Evolutionary conservation across 2,329 filamentous ascomycete species (phyloP).

Genomic region (Albophoma yamanashiensis): DNA sequence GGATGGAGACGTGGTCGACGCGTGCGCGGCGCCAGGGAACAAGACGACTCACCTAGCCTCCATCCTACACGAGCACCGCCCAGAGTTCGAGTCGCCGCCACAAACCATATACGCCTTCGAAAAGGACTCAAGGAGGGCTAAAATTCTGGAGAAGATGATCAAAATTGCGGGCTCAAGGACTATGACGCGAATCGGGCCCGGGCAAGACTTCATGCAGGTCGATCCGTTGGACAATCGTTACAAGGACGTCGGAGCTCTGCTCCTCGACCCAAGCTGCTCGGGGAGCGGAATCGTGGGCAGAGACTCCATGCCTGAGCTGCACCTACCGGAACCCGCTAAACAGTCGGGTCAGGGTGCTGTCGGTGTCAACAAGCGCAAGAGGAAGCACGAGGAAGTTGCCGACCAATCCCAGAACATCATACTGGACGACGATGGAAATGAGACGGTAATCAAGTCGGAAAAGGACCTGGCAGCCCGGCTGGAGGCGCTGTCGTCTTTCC

Average conservation of each 20-base stretch:
- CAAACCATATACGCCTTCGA: constrained; percentile 66
- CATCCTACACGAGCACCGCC: constrained; percentile 42
- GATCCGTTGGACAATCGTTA: constrained; percentile 54
- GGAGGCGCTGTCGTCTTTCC: constrained; percentile 66
- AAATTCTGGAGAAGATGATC: constrained; percentile 78
- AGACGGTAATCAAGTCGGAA: constrained; percentile 39
- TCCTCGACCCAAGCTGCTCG: constrained; percentile 91
- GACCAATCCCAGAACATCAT: constrained; percentile 23
- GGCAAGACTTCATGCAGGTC: constrained; percentile 73
- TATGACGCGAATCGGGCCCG: constrained; percentile 57
- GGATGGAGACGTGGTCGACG: constrained; percentile 76
- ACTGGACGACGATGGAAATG: constrained; percentile 48
- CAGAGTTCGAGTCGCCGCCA: constrained; percentile 20
- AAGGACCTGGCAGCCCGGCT: constrained; percentile 55
- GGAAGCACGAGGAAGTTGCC: constrained; percentile 30
- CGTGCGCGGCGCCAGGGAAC: constrained; percentile 90
- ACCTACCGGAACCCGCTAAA: constrained; percentile 36
- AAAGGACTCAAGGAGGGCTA: constrained; percentile 59
- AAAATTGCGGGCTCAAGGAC: constrained; percentile 58
- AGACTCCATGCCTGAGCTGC: constrained; percentile 62
- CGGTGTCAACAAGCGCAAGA: constrained; percentile 27
- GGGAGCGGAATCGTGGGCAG: constrained; percentile 90
- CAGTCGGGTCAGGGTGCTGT: constrained; percentile 6
- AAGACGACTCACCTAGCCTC: constrained; percentile 92
- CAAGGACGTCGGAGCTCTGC: constrained; percentile 61